phyloP scores from a whole-genome alignment of 2,329 filamentous ascomycete genomes.

The Didymella sp. region DNA sequence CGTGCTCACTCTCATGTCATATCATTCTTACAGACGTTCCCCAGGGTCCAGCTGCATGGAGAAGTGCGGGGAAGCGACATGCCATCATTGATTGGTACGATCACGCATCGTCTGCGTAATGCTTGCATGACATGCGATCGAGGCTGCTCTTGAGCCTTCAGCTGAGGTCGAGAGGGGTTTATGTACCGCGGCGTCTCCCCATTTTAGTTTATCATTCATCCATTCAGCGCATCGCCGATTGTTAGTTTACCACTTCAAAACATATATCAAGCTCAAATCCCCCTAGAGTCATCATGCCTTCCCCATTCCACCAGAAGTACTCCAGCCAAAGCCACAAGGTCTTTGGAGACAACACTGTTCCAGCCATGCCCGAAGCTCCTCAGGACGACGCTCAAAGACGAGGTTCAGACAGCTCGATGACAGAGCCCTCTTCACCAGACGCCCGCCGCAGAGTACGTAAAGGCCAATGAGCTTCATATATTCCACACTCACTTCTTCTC shows the following conservation, averaged over 20 bases:
- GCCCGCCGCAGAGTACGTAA: constrained; percentile 41
- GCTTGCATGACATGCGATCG: constrained; percentile 38
- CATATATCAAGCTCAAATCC: background rate
- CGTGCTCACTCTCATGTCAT: constrained; percentile 18
- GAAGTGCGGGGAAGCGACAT: constrained; percentile 42
- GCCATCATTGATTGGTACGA: constrained; percentile 46
- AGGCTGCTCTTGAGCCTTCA: constrained; percentile 14
- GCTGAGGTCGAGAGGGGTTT: constrained; percentile 29
- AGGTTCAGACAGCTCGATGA: constrained; percentile 40
- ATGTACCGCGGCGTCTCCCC: constrained; percentile 15
- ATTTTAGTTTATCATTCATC: background rate
- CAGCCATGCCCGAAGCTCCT: constrained; percentile 44
- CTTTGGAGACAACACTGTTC: constrained; percentile 38
- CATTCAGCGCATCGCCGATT: background rate
- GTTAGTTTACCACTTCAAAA: background rate
- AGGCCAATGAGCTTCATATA: background rate
- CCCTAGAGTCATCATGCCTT: constrained; percentile 38
- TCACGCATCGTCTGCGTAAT: constrained; percentile 42
- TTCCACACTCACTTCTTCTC: constrained; percentile 7
- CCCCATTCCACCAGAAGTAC: constrained; percentile 50
- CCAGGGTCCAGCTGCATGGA: constrained; percentile 37
- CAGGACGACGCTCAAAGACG: constrained; percentile 44
- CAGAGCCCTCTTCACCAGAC: constrained; percentile 25
- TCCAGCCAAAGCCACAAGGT: constrained; percentile 44
- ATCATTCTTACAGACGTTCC: constrained; percentile 30